A percentile compares a stretch with the other conserved stretches of the same genome.
phyloP scores from a whole-genome alignment of 306 rosid species.

The Vigna hirtella region DNA sequence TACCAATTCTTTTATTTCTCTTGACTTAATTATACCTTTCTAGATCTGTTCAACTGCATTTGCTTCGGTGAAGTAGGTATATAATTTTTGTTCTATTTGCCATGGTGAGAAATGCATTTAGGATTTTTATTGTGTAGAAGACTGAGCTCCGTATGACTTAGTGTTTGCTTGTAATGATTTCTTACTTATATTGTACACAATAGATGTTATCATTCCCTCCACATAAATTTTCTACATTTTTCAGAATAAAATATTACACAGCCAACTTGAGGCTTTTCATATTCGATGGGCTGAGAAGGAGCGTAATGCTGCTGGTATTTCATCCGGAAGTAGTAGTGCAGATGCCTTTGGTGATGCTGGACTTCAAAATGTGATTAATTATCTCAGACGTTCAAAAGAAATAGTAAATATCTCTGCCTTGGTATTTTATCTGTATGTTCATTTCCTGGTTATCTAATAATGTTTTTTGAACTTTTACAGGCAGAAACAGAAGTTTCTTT shows the following conservation, averaged over 20 bases:
- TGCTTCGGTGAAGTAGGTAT: not conserved
- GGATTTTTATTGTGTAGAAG: constrained; percentile 12
- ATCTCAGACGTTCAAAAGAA: constrained; percentile 92
- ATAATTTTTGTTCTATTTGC: not conserved
- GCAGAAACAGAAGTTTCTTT: constrained; percentile 91
- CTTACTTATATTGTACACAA: not conserved
- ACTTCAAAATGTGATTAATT: constrained; percentile 77
- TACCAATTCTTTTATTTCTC: not conserved
- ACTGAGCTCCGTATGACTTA: not conserved
- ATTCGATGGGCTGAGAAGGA: constrained; percentile 89
- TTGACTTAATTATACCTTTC: not conserved
- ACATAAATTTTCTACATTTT: constrained; percentile 22
- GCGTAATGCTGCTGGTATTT: constrained; percentile 71
- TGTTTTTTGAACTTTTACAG: constrained; percentile 54
- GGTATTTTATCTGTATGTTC: not conserved
- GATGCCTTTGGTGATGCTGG: constrained; percentile 64
- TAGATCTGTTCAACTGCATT: constrained; percentile 5
- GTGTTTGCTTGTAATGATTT: not conserved
- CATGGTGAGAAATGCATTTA: not conserved
- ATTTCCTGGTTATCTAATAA: constrained; percentile 27
- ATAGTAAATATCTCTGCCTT: constrained; percentile 62
- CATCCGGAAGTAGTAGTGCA: constrained; percentile 54
- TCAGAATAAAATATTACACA: constrained; percentile 89
- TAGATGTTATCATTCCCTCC: constrained; percentile 18
- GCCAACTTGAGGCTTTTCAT: constrained; percentile 91